These are phyloP conservation scores for Botryobasidium botryosum DNA, from an alignment of 768 basidiomycete species.

Conservation along the genomic window DNA sequence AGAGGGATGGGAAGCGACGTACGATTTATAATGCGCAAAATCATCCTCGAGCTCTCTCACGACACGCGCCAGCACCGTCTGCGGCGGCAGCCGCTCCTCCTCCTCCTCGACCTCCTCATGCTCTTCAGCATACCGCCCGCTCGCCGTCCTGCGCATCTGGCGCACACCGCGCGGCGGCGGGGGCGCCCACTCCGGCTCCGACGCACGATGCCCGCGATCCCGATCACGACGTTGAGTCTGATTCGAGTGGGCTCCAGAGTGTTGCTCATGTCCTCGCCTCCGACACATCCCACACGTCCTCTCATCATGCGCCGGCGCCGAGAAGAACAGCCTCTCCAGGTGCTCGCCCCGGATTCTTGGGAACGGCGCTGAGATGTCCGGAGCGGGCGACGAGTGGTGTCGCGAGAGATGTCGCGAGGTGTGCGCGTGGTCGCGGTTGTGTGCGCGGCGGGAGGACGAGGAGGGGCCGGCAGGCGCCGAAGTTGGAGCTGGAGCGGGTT, in stretches of 20 bases:
- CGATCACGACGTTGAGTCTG: too few relatives aligned
- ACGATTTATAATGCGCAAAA: constrained; percentile 91
- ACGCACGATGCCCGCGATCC: too few relatives aligned
- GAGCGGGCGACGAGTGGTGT: constrained; percentile 11
- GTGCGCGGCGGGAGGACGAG: too few relatives aligned
- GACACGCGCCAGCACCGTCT: constrained; percentile 72
- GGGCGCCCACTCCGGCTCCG: too few relatives aligned
- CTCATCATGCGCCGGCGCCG: constrained; percentile 56
- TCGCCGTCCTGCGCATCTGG: too few relatives aligned
- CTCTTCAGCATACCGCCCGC: constrained; percentile 3
- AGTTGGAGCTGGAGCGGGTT: too few relatives aligned
- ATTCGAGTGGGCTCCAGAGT: too few relatives aligned
- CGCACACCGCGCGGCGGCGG: too few relatives aligned
- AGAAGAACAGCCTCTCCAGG: constrained; percentile 68
- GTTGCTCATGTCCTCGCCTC: constrained; percentile 7
- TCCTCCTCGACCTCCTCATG: constrained; percentile 20
- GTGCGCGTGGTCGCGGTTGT: constrained; percentile 1
- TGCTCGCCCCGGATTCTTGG: constrained; percentile 67
- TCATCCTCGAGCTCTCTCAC: constrained; percentile 86
- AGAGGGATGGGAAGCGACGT: constrained; percentile 15
- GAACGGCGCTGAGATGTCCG: constrained; percentile 38
- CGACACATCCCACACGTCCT: constrained; percentile 53
- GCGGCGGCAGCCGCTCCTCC: constrained; percentile 49
- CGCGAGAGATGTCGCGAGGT: constrained; percentile 9
- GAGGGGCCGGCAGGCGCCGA: too few relatives aligned